Conservation (phyloP, 1,284 basidiomycete species). For the Ustilago trichophora region DNA sequence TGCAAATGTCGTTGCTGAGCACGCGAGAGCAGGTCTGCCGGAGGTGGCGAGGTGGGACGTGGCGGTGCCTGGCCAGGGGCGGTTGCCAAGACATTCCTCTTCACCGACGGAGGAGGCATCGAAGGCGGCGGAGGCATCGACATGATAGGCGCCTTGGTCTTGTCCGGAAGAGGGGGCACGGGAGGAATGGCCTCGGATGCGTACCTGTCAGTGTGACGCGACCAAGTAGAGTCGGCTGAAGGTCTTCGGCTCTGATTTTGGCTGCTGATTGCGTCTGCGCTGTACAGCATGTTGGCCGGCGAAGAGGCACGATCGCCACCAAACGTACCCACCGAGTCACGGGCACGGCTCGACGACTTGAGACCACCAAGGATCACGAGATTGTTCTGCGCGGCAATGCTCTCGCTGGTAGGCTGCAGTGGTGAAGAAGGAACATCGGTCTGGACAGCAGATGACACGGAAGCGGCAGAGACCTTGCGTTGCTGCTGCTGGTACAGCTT, state of each 20-base stretch:
- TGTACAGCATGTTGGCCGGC: constrained; percentile 45
- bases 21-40: constrained; percentile 46
- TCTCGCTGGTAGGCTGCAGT: constrained; percentile 26
- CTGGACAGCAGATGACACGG: constrained; percentile 1
- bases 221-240: constrained; percentile 49
- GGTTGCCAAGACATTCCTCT: constrained; percentile 5
- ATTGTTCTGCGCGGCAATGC: constrained; percentile 29
- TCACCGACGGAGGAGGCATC: constrained; percentile 55
- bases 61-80: constrained; percentile 20
- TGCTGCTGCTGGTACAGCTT: constrained; percentile 29
- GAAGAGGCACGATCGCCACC: constrained; percentile 34
- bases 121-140: constrained; percentile 54
- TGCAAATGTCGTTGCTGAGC: constrained; percentile 44
- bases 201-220: constrained; percentile 27
- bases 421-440: constrained; percentile 13
- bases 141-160: constrained; percentile 55
- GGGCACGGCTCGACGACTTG: constrained; percentile 21
- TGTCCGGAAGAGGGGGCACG: constrained; percentile 48
- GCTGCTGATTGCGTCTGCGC: constrained; percentile 37
- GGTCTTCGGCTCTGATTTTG: constrained; percentile 26
- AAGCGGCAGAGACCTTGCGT: constrained; percentile 2
- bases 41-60: constrained; percentile 55
- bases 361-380: constrained; percentile 42
- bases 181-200: constrained; percentile 28
- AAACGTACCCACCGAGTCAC: constrained; percentile 51